These are phyloP conservation scores for Didymosphaeria variabile DNA, from an alignment of 2,329 filamentous ascomycete species.

Conservation along the genomic window DNA sequence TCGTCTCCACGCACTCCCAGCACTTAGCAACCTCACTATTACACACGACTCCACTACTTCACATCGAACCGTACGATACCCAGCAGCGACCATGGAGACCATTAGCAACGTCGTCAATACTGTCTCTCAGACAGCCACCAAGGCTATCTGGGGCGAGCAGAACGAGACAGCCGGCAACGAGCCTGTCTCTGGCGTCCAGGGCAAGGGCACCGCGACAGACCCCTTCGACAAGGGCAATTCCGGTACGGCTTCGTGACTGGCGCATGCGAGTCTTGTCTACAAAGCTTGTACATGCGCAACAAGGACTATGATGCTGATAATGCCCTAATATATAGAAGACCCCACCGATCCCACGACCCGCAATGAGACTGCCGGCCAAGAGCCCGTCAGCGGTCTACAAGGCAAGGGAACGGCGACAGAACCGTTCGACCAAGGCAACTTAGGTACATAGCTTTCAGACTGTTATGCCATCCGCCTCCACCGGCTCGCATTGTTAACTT, in stretches of 20 bases:
- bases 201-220: slow-evolving; percentile 72
- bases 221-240: slow-evolving; percentile 83
- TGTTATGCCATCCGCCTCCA: slow-evolving; percentile 21
- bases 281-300: neutral
- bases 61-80: neutral
- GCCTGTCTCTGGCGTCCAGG: slow-evolving; percentile 75
- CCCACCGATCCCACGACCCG: slow-evolving; percentile 38
- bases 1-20: neutral
- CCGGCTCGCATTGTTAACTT: slow-evolving; percentile 2
- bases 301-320: neutral
- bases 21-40: slow-evolving; percentile 5
- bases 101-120: slow-evolving; percentile 46
- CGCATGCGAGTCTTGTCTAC: neutral
- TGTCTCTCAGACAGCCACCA: slow-evolving; percentile 44
- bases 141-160: slow-evolving; percentile 50
- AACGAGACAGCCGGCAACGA: slow-evolving; percentile 61
- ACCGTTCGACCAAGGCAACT: slow-evolving; percentile 82
- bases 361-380: slow-evolving; percentile 57
- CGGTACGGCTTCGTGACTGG: slow-evolving; percentile 53
- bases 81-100: slow-evolving; percentile 46
- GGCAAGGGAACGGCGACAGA: slow-evolving; percentile 74
- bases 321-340: neutral
- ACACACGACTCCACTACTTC: neutral
- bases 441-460: slow-evolving; percentile 55
- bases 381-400: slow-evolving; percentile 77